Base-by-base conservation (phyloP, 1,284 basidiomycete species). In the Ceratobasidium sp. region DNA sequence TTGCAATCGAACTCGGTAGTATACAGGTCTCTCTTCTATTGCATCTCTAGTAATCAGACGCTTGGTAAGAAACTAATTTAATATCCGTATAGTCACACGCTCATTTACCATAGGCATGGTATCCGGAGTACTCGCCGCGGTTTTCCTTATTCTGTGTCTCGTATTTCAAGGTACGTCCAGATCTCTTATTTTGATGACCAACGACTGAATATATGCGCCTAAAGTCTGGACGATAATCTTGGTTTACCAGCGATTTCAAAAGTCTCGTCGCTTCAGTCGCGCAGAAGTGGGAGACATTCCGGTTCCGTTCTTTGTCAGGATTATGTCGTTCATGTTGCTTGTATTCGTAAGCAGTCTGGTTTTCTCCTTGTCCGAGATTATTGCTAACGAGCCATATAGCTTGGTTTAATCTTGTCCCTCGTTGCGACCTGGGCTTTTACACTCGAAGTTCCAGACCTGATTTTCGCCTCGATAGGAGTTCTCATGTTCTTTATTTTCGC, bases 261-360 rank as follows among this genome's bases (percentile, higher is more conserved):
- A 26, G 42, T 73, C 70, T n/a, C 55, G 42, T 28, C 55, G 58
- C 12, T 26, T 73, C 13, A 42, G 70, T 9, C 70, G 70, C 23
- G 70, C 70, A 18, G 70, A 73, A 49, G 70, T 73, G 23, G 70
- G 70, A 58, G 70, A 73, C 12, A 56, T 73, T 6, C 61, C 70
- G 6, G 70, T 73, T 46, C 70, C 70, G n/a, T 60, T 73, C 26
- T 28, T 73, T 20, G 56, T 23, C 49, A 39, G 70, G 40, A 61
- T 73, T 39, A 63, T 73, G 33, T 56, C 70, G 3, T 73, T 73
- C 33, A 39, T 39, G 55, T n/a, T 73, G n/a, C 40, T 73, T 73
- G 33, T 73, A n/a, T 33, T 73, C 23, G 70, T 73, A 49, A 73
- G 56, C 33, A 49, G 12, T 13, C 46, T 49, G 12, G 2, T 49